phyloP scores from a whole-genome alignment of 306 rosid species.

The Senna tora region DNA sequence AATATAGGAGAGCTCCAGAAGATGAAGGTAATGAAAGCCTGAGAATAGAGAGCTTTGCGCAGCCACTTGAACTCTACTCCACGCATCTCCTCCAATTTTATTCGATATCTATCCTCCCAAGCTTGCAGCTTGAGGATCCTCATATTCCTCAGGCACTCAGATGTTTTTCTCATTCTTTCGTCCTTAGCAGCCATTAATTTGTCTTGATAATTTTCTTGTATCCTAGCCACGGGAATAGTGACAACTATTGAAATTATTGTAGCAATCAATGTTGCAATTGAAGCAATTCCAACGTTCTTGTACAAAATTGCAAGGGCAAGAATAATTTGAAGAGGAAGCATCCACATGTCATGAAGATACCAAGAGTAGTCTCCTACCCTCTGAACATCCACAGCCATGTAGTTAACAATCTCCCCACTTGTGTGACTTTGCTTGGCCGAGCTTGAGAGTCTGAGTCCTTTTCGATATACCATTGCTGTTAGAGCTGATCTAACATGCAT shows the following conservation, averaged over 20 bases:
- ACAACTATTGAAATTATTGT: slow-evolving; percentile 86
- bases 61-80: slow-evolving; percentile 96
- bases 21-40: slow-evolving; percentile 95
- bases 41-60: slow-evolving; percentile 89
- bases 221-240: slow-evolving; percentile 79
- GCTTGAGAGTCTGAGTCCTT: slow-evolving; percentile 95
- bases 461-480: slow-evolving; percentile 90
- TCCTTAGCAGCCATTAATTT: slow-evolving; percentile 97
- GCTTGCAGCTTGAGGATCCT: slow-evolving; percentile 98
- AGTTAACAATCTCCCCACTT: slow-evolving; percentile 96
- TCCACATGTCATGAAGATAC: slow-evolving; percentile 99
- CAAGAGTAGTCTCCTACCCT: slow-evolving; percentile 96
- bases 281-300: slow-evolving; percentile 97
- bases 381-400: slow-evolving; percentile 98
- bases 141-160: slow-evolving; percentile 95
- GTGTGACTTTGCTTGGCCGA: slow-evolving; percentile 93
- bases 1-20: slow-evolving; percentile 99
- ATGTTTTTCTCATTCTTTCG: slow-evolving; percentile 97
- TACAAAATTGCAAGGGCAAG: slow-evolving; percentile 94
- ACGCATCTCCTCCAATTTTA: slow-evolving; percentile 87
- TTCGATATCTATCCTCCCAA: slow-evolving; percentile 90
- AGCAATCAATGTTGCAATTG: slow-evolving; percentile 85
- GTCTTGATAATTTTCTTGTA: slow-evolving; percentile 95
- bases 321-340: slow-evolving; percentile 95
- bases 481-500: slow-evolving; percentile 97